Evolutionary conservation across 2,329 filamentous ascomycete species (phyloP).

Genomic region (Fusarium mangiferae): DNA sequence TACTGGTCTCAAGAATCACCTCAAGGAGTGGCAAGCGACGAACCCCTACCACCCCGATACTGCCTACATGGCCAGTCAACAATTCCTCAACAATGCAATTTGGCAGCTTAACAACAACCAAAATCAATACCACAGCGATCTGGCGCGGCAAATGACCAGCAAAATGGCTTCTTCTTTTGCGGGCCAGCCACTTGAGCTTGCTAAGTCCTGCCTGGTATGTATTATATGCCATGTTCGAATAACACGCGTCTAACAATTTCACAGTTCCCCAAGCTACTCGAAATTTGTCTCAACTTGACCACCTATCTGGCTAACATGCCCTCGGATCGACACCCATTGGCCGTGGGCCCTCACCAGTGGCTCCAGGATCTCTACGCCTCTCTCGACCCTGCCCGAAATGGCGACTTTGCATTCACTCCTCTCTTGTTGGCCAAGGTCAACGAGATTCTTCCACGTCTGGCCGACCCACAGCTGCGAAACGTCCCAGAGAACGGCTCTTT

Average conservation of each 20-base stretch:
- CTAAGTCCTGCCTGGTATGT: conserved; percentile 78
- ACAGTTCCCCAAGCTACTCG: conserved; percentile 82
- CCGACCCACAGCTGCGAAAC: conserved; percentile 69
- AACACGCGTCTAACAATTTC: conserved; percentile 14
- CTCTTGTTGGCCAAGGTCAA: conserved; percentile 80
- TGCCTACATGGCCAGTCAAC: conserved; percentile 67
- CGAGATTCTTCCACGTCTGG: conserved; percentile 73
- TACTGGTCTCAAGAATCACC: conserved; percentile 68
- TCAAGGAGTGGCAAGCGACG: conserved; percentile 59
- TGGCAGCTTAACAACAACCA: conserved; percentile 67
- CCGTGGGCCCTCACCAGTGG: conserved; percentile 76
- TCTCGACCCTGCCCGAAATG: conserved; percentile 76
- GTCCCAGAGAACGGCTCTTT: conserved; percentile 61
- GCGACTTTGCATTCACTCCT: conserved; percentile 80
- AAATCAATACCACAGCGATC: background rate
- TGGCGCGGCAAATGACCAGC: conserved; percentile 55
- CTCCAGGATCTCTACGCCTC: conserved; percentile 76
- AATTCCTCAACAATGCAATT: conserved; percentile 72
- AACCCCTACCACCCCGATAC: conserved; percentile 62
- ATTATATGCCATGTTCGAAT: background rate
- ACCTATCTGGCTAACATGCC: conserved; percentile 77
- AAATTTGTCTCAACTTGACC: conserved; percentile 77
- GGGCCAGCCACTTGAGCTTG: conserved; percentile 76
- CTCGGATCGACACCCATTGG: conserved; percentile 69
- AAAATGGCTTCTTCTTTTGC: conserved; percentile 78